phyloP scores from a whole-genome alignment of 176 grass and related monocot species.

The Aegilops bicornis region DNA sequence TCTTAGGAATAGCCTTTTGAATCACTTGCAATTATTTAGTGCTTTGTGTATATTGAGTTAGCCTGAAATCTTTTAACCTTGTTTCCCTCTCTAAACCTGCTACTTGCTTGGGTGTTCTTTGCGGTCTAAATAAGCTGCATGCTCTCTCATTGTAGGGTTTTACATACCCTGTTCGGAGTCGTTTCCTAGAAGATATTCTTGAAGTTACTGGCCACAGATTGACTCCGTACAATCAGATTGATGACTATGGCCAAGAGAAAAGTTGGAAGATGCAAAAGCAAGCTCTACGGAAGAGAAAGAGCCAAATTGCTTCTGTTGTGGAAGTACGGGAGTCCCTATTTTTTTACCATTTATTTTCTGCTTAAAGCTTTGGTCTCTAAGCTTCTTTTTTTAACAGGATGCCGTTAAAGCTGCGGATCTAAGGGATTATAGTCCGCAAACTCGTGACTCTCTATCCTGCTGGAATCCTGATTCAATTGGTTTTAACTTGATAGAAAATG shows the following conservation, averaged over 20 bases:
- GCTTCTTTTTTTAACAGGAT: constrained; percentile 59
- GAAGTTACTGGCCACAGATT: constrained; percentile 82
- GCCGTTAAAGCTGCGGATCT: constrained; percentile 90
- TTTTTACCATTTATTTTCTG: constrained; percentile 9
- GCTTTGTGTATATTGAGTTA: background rate
- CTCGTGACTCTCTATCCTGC: constrained; percentile 81
- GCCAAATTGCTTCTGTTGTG: constrained; percentile 90
- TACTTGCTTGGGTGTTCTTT: background rate
- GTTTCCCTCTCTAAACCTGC: constrained; percentile 9
- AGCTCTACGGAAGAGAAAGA: constrained; percentile 85
- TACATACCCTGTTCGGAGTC: constrained; percentile 85
- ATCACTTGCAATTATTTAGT: constrained; percentile 19
- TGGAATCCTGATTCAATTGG: constrained; percentile 99
- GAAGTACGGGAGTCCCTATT: constrained; percentile 53
- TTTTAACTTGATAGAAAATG: constrained; percentile 95
- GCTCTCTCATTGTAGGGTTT: constrained; percentile 68
- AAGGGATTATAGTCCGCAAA: constrained; percentile 70
- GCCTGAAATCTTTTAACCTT: background rate
- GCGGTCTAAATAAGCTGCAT: background rate
- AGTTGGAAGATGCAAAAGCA: constrained; percentile 99
- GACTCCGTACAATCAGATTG: constrained; percentile 96
- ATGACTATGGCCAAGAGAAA: constrained; percentile 99
- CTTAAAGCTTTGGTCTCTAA: constrained; percentile 27
- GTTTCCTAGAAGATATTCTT: constrained; percentile 92
- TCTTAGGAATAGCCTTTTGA: background rate